These are phyloP conservation scores for Massariosphaeria phaeospora DNA, from an alignment of 495 filamentous ascomycete genomes.

Conservation along the genomic window DNA sequence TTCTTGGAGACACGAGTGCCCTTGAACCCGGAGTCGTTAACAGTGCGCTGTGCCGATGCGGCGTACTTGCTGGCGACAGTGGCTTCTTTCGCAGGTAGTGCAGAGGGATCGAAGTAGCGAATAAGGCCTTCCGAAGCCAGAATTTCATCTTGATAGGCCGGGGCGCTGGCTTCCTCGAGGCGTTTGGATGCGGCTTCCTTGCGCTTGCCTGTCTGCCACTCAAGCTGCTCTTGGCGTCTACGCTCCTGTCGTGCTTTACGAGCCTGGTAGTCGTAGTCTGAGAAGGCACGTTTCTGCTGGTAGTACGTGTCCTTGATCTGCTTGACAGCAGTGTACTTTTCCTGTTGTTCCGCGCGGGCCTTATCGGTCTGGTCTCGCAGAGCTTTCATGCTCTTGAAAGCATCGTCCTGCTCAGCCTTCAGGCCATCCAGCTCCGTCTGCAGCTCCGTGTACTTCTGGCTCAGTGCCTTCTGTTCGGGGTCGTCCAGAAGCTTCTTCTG, in stretches of 20 bases:
- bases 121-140: conserved; percentile 78
- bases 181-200: conserved; percentile 78
- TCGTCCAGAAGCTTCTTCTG: conserved; percentile 82
- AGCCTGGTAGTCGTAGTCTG: conserved; percentile 74
- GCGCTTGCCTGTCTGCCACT: conserved; percentile 64
- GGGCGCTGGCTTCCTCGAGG: conserved; percentile 84
- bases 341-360: conserved; percentile 74
- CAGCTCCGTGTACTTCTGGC: conserved; percentile 74
- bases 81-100: conserved; percentile 58
- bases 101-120: conserved; percentile 82
- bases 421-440: conserved; percentile 81
- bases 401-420: conserved; percentile 84
- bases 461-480: conserved; percentile 83
- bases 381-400: conserved; percentile 76
- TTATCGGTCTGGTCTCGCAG: conserved; percentile 84
- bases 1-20: conserved; percentile 74
- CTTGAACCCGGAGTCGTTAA: conserved; percentile 72
- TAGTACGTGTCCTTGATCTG: conserved; percentile 84
- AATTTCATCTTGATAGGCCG: conserved; percentile 87
- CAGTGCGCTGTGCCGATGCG: conserved; percentile 72
- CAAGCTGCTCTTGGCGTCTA: conserved; percentile 72
- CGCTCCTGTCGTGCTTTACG: conserved; percentile 70
- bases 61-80: conserved; percentile 61
- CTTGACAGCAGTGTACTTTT: conserved; percentile 72
- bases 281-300: conserved; percentile 66